Evolutionary conservation across 2,329 filamentous ascomycete species (phyloP), one percentile per base, ranked within the genome.

Genomic region (Aspergillus sclerotialis): DNA sequence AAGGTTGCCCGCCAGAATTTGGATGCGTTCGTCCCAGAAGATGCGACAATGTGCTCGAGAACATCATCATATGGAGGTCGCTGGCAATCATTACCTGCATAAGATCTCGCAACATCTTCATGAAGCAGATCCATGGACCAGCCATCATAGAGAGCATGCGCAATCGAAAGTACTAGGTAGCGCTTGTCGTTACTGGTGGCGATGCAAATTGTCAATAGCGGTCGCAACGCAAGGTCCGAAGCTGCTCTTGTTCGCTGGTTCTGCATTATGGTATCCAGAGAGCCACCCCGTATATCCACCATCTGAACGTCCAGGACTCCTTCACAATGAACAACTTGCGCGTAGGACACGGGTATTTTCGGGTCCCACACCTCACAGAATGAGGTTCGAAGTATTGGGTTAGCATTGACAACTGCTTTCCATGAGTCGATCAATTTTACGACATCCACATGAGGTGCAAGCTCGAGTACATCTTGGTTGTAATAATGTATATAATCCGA

Each of bases 141-240:
- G 1, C 89, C 89, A 52, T 95, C 89, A 45, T 95, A 95, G 13
- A 94, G 69, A 2, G 88, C 86, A 59, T 95, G 89, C 0, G 88
- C 75, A 25, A 94, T 78, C 0, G 86, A 89, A 1, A 95, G 55
- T 4, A 76, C 38, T n/a, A 78, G 48, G 37, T 70, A 72, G 3
- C 35, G 52, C 11, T 60, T 53, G 5, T 41, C 32, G 0, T 49
- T 36, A 13, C 60, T 51, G 11, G 55, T 42, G 13, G 68, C 45
- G 4, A 69, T 32, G 3, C 57, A 60, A 10, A 76, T 35, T 11
- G 58, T 10, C 39, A 46, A 3, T 40, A 60, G 1, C 57, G 52
- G 5, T 39, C 49, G 3, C 59, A 60, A 21, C 7, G 28, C 13
- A 4, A 38, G 23, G 7, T 44, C 34, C 8, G 30, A 35, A 16